Conservation (phyloP, 1,284 basidiomycete species). For the Leucoagaricus sp. region DNA sequence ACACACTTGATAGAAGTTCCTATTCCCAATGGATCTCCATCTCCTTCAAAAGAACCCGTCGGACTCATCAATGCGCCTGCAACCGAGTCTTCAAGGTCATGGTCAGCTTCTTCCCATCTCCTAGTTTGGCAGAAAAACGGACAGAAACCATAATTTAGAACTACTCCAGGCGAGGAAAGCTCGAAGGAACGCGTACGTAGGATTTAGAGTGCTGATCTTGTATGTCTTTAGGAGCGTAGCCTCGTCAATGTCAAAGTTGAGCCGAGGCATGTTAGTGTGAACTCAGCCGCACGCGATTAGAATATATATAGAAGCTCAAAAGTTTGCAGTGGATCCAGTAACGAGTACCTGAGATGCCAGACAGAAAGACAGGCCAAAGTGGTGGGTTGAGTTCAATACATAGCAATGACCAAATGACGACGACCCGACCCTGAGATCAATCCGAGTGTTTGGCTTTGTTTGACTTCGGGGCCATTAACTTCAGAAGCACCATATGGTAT, state of each 20-base stretch:
- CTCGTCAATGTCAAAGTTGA: constrained; percentile 73
- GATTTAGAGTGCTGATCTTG: constrained; percentile 66
- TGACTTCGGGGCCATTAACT: neutral
- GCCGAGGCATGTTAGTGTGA: constrained; percentile 38
- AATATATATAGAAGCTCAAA: too few relatives aligned
- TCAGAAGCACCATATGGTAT: neutral
- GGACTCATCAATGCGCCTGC: constrained; percentile 58
- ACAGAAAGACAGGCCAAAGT: neutral
- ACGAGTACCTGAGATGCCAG: too few relatives aligned
- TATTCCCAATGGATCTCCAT: constrained; percentile 71
- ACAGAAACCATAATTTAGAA: too few relatives aligned
- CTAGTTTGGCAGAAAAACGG: constrained; percentile 35
- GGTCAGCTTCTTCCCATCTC: constrained; percentile 80
- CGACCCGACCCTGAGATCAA: neutral
- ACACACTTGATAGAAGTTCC: constrained; percentile 64
- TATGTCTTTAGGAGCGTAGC: constrained; percentile 74
- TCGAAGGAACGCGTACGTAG: constrained; percentile 50
- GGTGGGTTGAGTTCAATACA: neutral
- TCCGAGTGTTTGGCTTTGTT: neutral
- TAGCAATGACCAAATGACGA: neutral
- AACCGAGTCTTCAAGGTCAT: constrained; percentile 71
- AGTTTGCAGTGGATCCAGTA: too few relatives aligned
- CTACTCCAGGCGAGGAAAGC: too few relatives aligned
- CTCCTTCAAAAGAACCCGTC: constrained; percentile 50
- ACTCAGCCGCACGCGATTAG: neutral